These are phyloP conservation scores for Aechmea fasciata DNA, from an alignment of 176 grass and related monocot species.

Conservation along the genomic window DNA sequence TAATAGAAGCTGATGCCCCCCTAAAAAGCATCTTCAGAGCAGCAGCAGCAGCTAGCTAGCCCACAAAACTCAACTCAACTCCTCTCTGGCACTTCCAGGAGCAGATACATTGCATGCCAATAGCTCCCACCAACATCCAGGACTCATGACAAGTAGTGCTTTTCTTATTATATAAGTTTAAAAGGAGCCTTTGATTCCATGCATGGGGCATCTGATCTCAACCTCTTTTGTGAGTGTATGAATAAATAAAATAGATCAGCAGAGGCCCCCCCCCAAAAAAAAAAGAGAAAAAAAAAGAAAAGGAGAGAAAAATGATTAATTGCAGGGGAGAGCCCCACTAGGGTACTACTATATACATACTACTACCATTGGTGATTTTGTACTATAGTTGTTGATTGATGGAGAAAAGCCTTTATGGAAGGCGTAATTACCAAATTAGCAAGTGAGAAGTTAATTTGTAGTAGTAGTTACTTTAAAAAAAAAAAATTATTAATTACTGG, in stretches of 20 bases:
- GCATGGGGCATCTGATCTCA: conserved; percentile 9
- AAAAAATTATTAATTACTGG: too few relatives aligned
- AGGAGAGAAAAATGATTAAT: too few relatives aligned
- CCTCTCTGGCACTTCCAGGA: conserved; percentile 1
- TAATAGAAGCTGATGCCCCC: not conserved
- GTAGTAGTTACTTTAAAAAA: too few relatives aligned
- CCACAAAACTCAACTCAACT: not conserved
- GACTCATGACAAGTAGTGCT: not conserved
- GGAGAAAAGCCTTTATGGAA: too few relatives aligned
- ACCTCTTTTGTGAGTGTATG: conserved; percentile 3
- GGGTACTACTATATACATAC: too few relatives aligned
- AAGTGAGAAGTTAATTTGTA: too few relatives aligned
- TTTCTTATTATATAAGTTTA: not conserved
- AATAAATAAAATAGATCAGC: not conserved
- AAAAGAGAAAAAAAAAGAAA: not conserved
- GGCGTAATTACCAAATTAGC: too few relatives aligned
- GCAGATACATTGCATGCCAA: conserved; percentile 12
- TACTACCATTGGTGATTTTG: too few relatives aligned
- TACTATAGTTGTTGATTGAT: too few relatives aligned
- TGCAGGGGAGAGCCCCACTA: too few relatives aligned
- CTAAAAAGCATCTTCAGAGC: conserved; percentile 31
- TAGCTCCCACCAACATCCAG: conserved; percentile 12
- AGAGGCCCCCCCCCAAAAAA: not conserved
- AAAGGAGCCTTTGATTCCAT: conserved; percentile 26
- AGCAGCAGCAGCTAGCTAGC: not conserved